Evolutionary conservation across 2,329 filamentous ascomycete genomes (phyloP).

Genomic region (Phaeosphaeriaceae sp.): DNA sequence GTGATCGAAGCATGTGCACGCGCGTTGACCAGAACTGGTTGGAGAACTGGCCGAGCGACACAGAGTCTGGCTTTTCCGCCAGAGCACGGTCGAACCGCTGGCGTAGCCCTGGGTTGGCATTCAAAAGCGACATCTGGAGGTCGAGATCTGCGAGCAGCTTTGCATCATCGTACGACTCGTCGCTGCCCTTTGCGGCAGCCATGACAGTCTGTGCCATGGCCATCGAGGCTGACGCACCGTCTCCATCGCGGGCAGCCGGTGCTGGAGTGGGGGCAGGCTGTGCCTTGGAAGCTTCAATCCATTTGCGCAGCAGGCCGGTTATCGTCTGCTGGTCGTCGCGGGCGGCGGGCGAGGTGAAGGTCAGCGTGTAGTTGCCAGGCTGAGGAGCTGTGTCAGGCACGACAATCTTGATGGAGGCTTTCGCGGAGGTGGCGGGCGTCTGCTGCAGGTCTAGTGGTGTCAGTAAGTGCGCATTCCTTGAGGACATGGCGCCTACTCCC

Average conservation of each 20-base stretch:
- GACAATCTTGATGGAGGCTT: slow-evolving; percentile 94
- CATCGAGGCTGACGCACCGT: slow-evolving; percentile 70
- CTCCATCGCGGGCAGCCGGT: slow-evolving; percentile 28
- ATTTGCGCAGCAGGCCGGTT: slow-evolving; percentile 79
- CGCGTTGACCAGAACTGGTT: slow-evolving; percentile 94
- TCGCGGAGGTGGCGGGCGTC: slow-evolving; percentile 83
- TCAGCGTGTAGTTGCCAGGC: slow-evolving; percentile 79
- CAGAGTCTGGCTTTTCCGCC: slow-evolving; percentile 81
- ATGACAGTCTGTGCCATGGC: slow-evolving; percentile 74
- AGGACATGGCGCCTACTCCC: slow-evolving; percentile 68
- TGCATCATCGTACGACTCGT: slow-evolving; percentile 80
- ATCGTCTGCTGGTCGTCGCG: slow-evolving; percentile 84
- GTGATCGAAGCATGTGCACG: slow-evolving; percentile 82
- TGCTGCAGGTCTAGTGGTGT: slow-evolving; percentile 80
- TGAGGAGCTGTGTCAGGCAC: slow-evolving; percentile 69
- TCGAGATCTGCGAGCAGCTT: slow-evolving; percentile 78
- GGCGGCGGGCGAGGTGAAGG: slow-evolving; percentile 83
- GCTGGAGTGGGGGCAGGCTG: slow-evolving; percentile 45
- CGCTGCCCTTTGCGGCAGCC: slow-evolving; percentile 52
- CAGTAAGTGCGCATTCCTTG: slow-evolving; percentile 10
- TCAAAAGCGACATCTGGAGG: slow-evolving; percentile 87
- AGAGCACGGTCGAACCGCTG: slow-evolving; percentile 88
- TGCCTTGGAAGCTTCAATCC: slow-evolving; percentile 74
- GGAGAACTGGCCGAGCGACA: slow-evolving; percentile 82
- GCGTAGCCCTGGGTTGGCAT: slow-evolving; percentile 75